These are phyloP conservation scores for Kodamaea leandrae DNA, from an alignment of 805 yeast species.

Conservation along the genomic window DNA sequence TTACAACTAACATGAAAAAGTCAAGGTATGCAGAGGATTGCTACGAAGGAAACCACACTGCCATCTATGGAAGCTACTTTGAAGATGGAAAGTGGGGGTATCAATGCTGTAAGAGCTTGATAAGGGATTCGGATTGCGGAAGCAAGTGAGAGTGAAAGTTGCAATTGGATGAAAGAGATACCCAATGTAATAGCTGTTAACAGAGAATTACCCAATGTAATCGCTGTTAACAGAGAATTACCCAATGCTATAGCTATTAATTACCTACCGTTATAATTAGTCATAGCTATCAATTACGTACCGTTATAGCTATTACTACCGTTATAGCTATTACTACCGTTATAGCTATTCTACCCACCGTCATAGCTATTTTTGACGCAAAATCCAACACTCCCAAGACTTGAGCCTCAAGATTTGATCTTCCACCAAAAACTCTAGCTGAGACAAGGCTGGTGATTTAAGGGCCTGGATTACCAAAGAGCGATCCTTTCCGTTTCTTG, in stretches of 20 bases:
- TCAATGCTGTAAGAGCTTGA: slow-evolving; percentile 37
- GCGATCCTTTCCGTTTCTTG: slow-evolving; percentile 14
- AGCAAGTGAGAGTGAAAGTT: too few relatives aligned
- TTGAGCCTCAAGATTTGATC: slow-evolving; percentile 13
- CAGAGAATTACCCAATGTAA: too few relatives aligned
- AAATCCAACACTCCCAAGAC: slow-evolving; percentile 20
- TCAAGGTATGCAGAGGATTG: slow-evolving; percentile 38
- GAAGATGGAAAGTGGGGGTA: slow-evolving; percentile 44
- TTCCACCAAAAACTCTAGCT: slow-evolving; percentile 16
- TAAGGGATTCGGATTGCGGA: slow-evolving; percentile 31
- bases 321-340: too few relatives aligned
- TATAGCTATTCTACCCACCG: too few relatives aligned
- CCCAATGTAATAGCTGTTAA: too few relatives aligned
- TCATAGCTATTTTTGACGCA: background rate
- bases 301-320: too few relatives aligned
- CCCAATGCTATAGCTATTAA: too few relatives aligned
- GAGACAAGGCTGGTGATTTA: slow-evolving; percentile 6
- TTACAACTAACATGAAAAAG: background rate
- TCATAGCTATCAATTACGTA: too few relatives aligned
- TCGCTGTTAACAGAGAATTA: too few relatives aligned
- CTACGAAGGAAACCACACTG: slow-evolving; percentile 35
- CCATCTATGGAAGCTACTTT: slow-evolving; percentile 47
- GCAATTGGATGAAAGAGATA: too few relatives aligned
- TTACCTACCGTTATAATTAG: too few relatives aligned
- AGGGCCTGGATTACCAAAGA: slow-evolving; percentile 13